Evolutionary conservation across 805 yeast genomes (phyloP), one percentile per base, ranked within the genome.

Genomic region (Huiozyma sinensis): DNA sequence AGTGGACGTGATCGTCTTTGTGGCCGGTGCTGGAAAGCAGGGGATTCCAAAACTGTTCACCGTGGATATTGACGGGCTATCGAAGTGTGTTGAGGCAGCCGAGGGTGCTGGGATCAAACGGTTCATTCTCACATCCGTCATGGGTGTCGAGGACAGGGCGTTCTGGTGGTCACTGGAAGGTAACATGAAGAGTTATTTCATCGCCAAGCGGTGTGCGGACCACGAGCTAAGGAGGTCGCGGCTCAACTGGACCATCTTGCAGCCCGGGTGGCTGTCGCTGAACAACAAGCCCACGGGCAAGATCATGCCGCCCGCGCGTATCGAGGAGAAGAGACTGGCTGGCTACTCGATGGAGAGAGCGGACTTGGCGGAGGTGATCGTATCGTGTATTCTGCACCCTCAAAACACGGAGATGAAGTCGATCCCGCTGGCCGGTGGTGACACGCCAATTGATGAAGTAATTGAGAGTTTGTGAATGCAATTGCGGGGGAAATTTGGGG

Each of bases 151-250:
- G 12, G 68, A 72, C 43, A 66, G 81, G 29, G 71, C 65, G 5
- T 61, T 64, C 42, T 69, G 73, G 68, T 64, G 64, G 50, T 55
- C 58, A 17, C 52, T 66, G 9, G 40, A 44, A 24, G 52, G 68
- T 50, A 17, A 17, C 12, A 24, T 73, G 38, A 57, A 68, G 47
- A 56, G 71, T 31, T 79, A 79, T 60, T 78, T 69, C 51, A 74
- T 76, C 45, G 79, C 81, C 10, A 79, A 79, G 57, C 73, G 72
- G 51, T 75, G 76, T 45, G 81, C 83, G 2, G 85, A 79, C 53
- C 57, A 67, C 41, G 63, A 61, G 38, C 49, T 70, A 41, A 69
- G 69, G 44, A 57, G 61, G 31, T 56, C 68, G 10, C 56, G 61
- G 3, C 64, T 72, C 50, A 73, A 76, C 50, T 78, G 65, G 64